phyloP scores from a whole-genome alignment of 345 rosid genomes.

The Lepidium africanum region DNA sequence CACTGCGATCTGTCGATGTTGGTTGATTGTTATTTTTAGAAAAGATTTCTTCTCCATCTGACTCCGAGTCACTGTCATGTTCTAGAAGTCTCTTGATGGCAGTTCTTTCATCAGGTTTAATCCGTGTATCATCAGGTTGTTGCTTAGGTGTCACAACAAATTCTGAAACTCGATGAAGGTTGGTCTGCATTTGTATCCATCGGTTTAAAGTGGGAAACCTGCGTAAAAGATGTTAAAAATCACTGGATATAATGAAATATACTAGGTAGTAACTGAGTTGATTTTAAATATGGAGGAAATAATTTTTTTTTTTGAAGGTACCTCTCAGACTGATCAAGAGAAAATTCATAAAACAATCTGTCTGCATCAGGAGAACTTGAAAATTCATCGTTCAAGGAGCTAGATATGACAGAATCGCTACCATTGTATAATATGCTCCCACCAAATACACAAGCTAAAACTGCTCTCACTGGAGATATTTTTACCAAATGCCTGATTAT shows the following conservation, averaged over 20 bases:
- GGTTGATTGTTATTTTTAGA: slow-evolving; percentile 35
- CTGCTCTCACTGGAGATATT: slow-evolving; percentile 89
- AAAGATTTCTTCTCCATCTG: slow-evolving; percentile 58
- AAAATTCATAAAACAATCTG: slow-evolving; percentile 81
- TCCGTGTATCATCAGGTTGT: slow-evolving; percentile 39
- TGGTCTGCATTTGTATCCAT: slow-evolving; percentile 98
- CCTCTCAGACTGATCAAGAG: slow-evolving; percentile 99
- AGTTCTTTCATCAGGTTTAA: slow-evolving; percentile 48
- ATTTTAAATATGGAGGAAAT: slow-evolving; percentile 1
- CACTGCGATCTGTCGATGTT: slow-evolving; percentile 35
- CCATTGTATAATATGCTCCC: slow-evolving; percentile 76
- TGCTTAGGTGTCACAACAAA: slow-evolving; percentile 69
- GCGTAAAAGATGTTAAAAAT: slow-evolving; percentile 11
- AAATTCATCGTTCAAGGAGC: slow-evolving; percentile 55
- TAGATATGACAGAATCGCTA: slow-evolving; percentile 58
- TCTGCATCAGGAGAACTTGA: slow-evolving; percentile 66
- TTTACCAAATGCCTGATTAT: slow-evolving; percentile 84
- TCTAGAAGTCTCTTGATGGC: slow-evolving; percentile 75
- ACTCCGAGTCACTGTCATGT: slow-evolving; percentile 64
- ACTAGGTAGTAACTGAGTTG: slow-evolving; percentile 19
- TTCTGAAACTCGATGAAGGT: slow-evolving; percentile 93
- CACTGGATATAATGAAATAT: not conserved
- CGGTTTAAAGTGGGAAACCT: slow-evolving; percentile 94
- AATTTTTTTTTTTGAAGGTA: slow-evolving; percentile 24
- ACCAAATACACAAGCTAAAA: slow-evolving; percentile 94